Evolutionary conservation across 2,329 filamentous ascomycete species (phyloP), one percentile per base, ranked within the genome.

Genomic region (Ophiostoma ips): DNA sequence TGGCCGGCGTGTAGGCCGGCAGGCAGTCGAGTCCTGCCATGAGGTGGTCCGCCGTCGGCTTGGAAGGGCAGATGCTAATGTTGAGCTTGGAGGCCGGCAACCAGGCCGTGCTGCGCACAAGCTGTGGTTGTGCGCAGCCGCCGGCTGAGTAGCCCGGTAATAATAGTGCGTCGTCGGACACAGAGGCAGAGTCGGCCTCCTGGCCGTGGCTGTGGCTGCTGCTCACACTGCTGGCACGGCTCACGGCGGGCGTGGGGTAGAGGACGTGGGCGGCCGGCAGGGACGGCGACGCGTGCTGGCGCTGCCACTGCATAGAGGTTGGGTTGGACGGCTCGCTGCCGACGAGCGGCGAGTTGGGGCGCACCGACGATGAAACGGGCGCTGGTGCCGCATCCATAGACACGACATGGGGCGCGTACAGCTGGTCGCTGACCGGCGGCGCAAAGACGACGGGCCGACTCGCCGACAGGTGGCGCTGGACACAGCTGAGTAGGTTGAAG

Each of bases 1-100:
- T 21, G 28, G 50, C 38, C 9, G 50, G 50, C 1, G 45, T 43
- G 33, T 51, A 51, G 1, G 49, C 40, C 4, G 49, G 49, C 28
- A 48, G 37, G 13, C n/a, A 19, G 49, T 30, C 6, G 28, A 18
- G 18, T 13, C 15, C 8, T 30, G 21, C 19, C 15, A n/a, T n/a
- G 24, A 12, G 45, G 5, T 4, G 19, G 10, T 13, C 9, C n/a
- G 24, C 6, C 7, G 5, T 16, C 4, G 19, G 24, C 24, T 28
- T 28, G 24, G 24, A 28, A 4, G 8, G 24, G 8, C 24, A 24
- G n/a, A 19, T 19, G 13, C 11, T n/a, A 11, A 43, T 12, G 9
- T 15, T 11, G 4, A 43, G 15, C 3, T 16, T 43, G 36, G 16
- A 24, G 5, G 38, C 18, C 3, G 37, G 36, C 4, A 48, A 30